phyloP scores from a whole-genome alignment of 1,284 basidiomycete genomes.

The Boletus semigastroideus region DNA sequence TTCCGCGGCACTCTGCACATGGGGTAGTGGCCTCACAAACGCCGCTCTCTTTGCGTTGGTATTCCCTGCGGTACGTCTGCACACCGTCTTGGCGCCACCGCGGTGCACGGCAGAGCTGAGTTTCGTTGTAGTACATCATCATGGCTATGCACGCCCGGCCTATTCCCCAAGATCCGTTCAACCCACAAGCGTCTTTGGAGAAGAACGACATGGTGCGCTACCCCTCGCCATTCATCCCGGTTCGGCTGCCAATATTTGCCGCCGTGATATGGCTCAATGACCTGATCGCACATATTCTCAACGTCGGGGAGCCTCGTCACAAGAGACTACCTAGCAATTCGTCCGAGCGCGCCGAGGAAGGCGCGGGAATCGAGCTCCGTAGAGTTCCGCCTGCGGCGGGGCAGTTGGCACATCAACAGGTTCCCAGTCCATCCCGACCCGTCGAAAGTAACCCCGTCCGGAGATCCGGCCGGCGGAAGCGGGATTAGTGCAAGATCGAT shows the following conservation, averaged over 20 bases:
- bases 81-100: slow-evolving; percentile 16
- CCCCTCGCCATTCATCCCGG: slow-evolving; percentile 73
- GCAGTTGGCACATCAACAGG: slow-evolving; percentile 13
- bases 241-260: slow-evolving; percentile 73
- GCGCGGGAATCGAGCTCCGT: slow-evolving; percentile 35
- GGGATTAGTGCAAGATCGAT: slow-evolving; percentile 31
- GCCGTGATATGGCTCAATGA: slow-evolving; percentile 76
- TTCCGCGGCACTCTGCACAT: slow-evolving; percentile 65
- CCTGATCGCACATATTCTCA: slow-evolving; percentile 60
- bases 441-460: slow-evolving; percentile 25
- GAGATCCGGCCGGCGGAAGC: slow-evolving; percentile 39
- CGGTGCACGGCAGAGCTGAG: slow-evolving; percentile 4
- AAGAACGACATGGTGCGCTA: slow-evolving; percentile 48
- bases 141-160: slow-evolving; percentile 74
- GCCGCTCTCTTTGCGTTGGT: slow-evolving; percentile 76
- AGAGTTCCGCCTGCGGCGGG: slow-evolving; percentile 8
- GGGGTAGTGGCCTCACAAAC: slow-evolving; percentile 71
- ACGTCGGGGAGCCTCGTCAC: slow-evolving; percentile 28
- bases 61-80: slow-evolving; percentile 64
- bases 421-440: slow-evolving; percentile 4
- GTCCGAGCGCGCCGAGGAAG: slow-evolving; percentile 55
- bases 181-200: slow-evolving; percentile 44
- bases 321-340: slow-evolving; percentile 41
- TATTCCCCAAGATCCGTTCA: slow-evolving; percentile 67
- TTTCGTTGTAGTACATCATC: slow-evolving; percentile 65